Percentiles rank a stretch among this genome's conserved stretches.
These are phyloP conservation scores for Leucaena leucocephala DNA, from an alignment of 306 rosid genomes.

Conservation along the genomic window DNA sequence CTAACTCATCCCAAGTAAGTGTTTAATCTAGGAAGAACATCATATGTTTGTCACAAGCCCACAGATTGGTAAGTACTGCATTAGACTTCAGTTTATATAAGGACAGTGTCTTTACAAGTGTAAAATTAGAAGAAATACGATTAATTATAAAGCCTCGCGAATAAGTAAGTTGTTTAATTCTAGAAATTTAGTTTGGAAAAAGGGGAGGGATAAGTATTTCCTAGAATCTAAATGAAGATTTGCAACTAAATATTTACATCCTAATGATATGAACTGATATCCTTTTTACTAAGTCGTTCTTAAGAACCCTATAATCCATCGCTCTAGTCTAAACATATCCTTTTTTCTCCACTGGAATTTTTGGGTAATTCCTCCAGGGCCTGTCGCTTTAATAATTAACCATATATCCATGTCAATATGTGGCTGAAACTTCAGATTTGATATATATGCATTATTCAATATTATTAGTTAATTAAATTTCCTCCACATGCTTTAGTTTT, in stretches of 20 bases:
- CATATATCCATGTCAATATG: not conserved
- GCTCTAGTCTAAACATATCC: not conserved
- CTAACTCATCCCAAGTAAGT: not conserved
- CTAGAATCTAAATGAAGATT: not conserved
- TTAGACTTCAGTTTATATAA: not conserved
- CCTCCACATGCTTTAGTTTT: constrained; percentile 7
- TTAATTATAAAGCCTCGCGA: not conserved
- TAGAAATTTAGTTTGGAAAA: not conserved
- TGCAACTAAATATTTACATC: not conserved
- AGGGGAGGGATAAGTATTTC: not conserved
- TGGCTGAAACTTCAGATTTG: not conserved
- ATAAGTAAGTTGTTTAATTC: not conserved
- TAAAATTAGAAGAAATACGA: not conserved
- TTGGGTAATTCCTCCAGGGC: not conserved
- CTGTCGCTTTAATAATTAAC: not conserved
- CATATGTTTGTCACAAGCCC: not conserved
- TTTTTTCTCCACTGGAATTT: not conserved
- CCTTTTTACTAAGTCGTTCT: not conserved
- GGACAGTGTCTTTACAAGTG: not conserved
- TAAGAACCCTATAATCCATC: not conserved
- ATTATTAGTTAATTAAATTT: not conserved
- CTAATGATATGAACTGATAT: not conserved
- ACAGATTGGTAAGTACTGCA: not conserved
- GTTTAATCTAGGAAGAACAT: no score
- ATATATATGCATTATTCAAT: not conserved